Base-by-base conservation (phyloP, 345 rosid genomes). In the Salix viminalis region DNA sequence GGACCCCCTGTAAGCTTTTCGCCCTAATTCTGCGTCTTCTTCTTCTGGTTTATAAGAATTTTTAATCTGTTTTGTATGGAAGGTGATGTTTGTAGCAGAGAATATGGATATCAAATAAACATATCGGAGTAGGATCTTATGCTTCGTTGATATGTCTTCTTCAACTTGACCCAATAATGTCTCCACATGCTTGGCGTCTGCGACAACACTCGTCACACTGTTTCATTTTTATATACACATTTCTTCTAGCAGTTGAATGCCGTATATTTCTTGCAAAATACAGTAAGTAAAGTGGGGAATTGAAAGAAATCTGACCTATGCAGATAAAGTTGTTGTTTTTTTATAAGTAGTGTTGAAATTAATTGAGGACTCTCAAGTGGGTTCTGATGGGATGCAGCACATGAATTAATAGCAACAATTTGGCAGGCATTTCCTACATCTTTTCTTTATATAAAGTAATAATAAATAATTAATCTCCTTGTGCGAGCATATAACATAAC, bases 91-190 rank as follows among this genome's bases (percentile, higher is more conserved):
- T 46, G 36, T 30, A 65, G n/a, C 23, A 65, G 26, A 41, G 8
- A 23, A 69, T 11, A 14, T 36, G 41, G 2, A 32, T 0, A 52
- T 32, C 8, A 28, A 34, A 34, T 36, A 34, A 46, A 18, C 42
- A 19, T 12, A 67, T 23, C 48, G 26, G 36, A 72, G 8, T 46
- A 37, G 15, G 58, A 44, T 64, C 4, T 30, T 9, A 62, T 54
- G 72, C 76, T 76, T 46, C 9, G 80, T 69, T 79, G 79, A 37
- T 54, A 73, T 61, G 83, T 81, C 85, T 28, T 67, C 75, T 50
- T 79, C 85, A 75, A 15, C 69, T 69, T 79, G 65, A 65, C 71
- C 71, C 76, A 70, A 68, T 14, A 41, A 5, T 64, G 70, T 48
- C 65, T 52, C 58, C 7, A 36, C 67, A 6, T 19, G 23, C 23